A percentile compares a stretch with the other conserved stretches of the same genome.
phyloP scores from a whole-genome alignment of 768 basidiomycete species.

The Boletus rex-veris region DNA sequence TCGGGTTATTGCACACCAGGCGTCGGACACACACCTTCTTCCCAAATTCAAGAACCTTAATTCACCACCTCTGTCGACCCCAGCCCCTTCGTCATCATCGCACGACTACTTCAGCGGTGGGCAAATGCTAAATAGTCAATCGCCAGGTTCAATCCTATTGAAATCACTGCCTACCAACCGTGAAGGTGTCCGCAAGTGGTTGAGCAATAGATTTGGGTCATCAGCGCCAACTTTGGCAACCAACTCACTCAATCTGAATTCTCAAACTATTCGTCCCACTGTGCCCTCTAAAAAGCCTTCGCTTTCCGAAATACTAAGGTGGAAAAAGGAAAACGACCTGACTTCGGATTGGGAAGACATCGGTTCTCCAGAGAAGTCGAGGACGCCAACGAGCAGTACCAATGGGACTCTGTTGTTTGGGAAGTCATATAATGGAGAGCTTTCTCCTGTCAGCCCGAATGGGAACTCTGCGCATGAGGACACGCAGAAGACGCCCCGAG shows the following conservation, averaged over 20 bases:
- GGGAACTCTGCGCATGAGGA: conserved; percentile 29
- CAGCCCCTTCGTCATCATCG: conserved; percentile 43
- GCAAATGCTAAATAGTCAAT: conserved; percentile 28
- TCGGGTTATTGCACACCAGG: conserved; percentile 62
- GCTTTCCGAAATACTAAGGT: conserved; percentile 59
- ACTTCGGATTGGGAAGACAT: conserved; percentile 67
- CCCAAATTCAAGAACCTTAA: conserved; percentile 45
- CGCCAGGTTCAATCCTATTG: conserved; percentile 36
- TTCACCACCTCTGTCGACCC: conserved; percentile 39
- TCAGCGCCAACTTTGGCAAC: conserved; percentile 39
- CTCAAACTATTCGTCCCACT: conserved; percentile 33
- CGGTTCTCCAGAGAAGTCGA: conserved; percentile 40
- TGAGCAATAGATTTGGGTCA: conserved; percentile 56
- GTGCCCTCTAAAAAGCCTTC: conserved; percentile 59
- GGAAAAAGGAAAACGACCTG: conserved; percentile 54
- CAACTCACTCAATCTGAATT: conserved; percentile 33
- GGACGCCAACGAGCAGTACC: conserved; percentile 47
- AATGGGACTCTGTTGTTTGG: conserved; percentile 34
- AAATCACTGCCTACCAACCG: conserved; percentile 65
- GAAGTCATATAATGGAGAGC: conserved; percentile 25
- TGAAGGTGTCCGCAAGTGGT: conserved; percentile 79
- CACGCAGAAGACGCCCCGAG: conserved; percentile 33
- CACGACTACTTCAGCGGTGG: conserved; percentile 48
- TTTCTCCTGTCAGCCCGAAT: conserved; percentile 29
- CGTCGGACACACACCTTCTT: conserved; percentile 63